A percentile compares a stretch with the other conserved stretches of the same genome.
Conservation (phyloP, 116 monocot species). For the Zostera marina region DNA sequence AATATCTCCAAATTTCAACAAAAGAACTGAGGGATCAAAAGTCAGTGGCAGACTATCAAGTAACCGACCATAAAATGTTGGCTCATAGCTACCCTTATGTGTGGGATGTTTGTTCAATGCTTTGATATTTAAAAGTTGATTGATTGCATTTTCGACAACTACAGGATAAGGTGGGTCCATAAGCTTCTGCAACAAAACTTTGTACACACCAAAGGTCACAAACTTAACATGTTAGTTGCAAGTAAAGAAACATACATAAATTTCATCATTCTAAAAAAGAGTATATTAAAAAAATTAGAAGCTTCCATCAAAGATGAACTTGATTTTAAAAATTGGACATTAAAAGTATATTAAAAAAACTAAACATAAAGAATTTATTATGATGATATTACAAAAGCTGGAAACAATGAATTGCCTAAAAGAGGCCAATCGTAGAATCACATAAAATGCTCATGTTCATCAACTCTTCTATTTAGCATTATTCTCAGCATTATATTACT, state of each 20-base stretch:
- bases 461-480: too few relatives aligned
- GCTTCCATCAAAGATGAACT: too few relatives aligned
- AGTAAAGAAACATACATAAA: background rate
- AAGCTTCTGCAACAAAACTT: conserved; percentile 62
- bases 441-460: too few relatives aligned
- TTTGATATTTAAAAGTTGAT: conserved; percentile 38
- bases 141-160: conserved; percentile 44
- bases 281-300: too few relatives aligned
- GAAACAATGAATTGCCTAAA: too few relatives aligned
- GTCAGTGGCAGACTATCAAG: conserved; percentile 58
- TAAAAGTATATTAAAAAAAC: too few relatives aligned
- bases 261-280: too few relatives aligned
- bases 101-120: conserved; percentile 32
- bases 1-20: conserved; percentile 59
- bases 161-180: conserved; percentile 52
- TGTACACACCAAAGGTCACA: background rate
- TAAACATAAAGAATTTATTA: too few relatives aligned
- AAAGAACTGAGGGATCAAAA: conserved; percentile 56
- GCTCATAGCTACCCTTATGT: conserved; percentile 40
- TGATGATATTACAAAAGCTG: too few relatives aligned
- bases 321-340: too few relatives aligned
- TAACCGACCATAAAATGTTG: conserved; percentile 69
- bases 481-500: too few relatives aligned
- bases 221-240: background rate
- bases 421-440: too few relatives aligned